A percentile compares a stretch with the other conserved stretches of the same genome.
Conservation (phyloP, 2,329 filamentous ascomycete genomes). For the Neurospora sp. region DNA sequence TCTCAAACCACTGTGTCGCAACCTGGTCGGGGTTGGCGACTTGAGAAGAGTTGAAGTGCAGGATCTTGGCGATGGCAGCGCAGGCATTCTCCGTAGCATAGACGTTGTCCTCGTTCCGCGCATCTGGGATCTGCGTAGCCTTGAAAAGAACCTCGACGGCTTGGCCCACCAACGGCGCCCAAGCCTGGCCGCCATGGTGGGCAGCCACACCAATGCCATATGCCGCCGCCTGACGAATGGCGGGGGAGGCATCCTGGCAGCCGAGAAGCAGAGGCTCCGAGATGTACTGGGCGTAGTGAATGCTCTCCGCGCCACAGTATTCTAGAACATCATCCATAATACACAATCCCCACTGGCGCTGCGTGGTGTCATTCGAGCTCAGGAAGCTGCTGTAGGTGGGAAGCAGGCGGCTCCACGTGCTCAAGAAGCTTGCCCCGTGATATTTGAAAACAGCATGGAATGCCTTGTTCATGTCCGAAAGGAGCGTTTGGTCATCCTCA, state of each 20-base stretch:
- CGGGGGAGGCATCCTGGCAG: slow-evolving; percentile 74
- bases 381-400: slow-evolving; percentile 80
- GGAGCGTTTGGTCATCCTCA: slow-evolving; percentile 90
- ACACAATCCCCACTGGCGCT: slow-evolving; percentile 97
- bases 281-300: slow-evolving; percentile 77
- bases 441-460: slow-evolving; percentile 99
- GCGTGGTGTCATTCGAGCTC: slow-evolving; percentile 70
- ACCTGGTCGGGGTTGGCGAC: slow-evolving; percentile 69
- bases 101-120: slow-evolving; percentile 83
- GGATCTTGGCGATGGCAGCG: slow-evolving; percentile 90
- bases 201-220: slow-evolving; percentile 95
- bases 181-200: slow-evolving; percentile 77
- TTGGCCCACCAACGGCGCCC: slow-evolving; percentile 77
- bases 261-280: slow-evolving; percentile 78
- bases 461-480: slow-evolving; percentile 99
- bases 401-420: slow-evolving; percentile 78
- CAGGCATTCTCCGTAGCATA: slow-evolving; percentile 98
- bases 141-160: slow-evolving; percentile 77
- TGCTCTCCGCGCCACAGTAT: slow-evolving; percentile 85
- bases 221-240: slow-evolving; percentile 89
- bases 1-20: slow-evolving; percentile 78
- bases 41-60: slow-evolving; percentile 76
- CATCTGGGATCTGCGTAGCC: slow-evolving; percentile 68
- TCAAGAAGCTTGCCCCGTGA: slow-evolving; percentile 75
- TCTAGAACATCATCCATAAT: slow-evolving; percentile 98